Percentiles rank a stretch among this genome's conserved stretches.
Conservation (phyloP, 2,329 filamentous ascomycete species). For the Lachnellula occidentalis region DNA sequence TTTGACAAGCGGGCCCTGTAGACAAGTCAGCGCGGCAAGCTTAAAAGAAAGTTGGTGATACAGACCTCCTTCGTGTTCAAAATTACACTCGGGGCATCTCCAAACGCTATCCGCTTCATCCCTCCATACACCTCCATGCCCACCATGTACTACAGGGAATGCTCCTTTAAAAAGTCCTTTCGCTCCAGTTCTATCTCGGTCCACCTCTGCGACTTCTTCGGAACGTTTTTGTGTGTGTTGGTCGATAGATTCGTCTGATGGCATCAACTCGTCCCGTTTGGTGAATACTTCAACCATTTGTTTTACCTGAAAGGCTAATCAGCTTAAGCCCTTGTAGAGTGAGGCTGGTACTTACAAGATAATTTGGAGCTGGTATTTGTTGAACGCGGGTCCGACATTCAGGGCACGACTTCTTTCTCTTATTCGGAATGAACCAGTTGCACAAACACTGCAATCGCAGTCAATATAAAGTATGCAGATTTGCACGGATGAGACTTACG, state of each 20-base stretch:
- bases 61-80: constrained; percentile 52
- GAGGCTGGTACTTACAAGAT: constrained; percentile 42
- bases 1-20: constrained; percentile 42
- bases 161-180: constrained; percentile 60
- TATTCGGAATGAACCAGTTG: constrained; percentile 36
- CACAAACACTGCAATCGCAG: constrained; percentile 28
- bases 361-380: constrained; percentile 57
- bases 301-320: constrained; percentile 43
- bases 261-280: constrained; percentile 53
- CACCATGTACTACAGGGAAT: constrained; percentile 11
- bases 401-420: constrained; percentile 59
- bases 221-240: constrained; percentile 52
- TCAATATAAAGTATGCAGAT: constrained; percentile 12
- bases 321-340: neutral
- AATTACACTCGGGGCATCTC: constrained; percentile 56
- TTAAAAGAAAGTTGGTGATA: neutral
- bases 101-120: constrained; percentile 56
- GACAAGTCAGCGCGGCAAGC: neutral
- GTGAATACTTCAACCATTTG: constrained; percentile 60
- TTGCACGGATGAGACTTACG: constrained; percentile 34
- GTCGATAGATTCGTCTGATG: constrained; percentile 56
- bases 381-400: constrained; percentile 58
- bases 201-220: constrained; percentile 54
- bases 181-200: constrained; percentile 48
- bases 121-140: constrained; percentile 30